phyloP scores from a whole-genome alignment of 1,139 yeast genomes.

The Candida sojae region DNA sequence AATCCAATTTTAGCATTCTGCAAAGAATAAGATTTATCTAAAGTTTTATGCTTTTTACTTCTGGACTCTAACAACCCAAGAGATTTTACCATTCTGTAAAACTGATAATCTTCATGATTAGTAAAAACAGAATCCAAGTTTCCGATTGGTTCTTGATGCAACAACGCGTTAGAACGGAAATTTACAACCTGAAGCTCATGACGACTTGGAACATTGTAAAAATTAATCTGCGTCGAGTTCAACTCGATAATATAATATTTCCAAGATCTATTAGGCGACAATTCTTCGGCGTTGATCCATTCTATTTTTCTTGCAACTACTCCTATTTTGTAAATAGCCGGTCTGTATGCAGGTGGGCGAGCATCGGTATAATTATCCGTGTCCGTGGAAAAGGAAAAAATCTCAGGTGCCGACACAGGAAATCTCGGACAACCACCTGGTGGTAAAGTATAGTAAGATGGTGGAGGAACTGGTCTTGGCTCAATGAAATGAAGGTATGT shows the following conservation, averaged over 20 bases:
- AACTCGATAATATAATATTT: conserved; percentile 61
- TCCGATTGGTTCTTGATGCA: conserved; percentile 17
- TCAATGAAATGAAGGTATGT: conserved; percentile 44
- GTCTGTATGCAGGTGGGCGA: conserved; percentile 52
- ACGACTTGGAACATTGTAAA: conserved; percentile 47
- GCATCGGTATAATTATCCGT: background rate
- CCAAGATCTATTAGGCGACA: conserved; percentile 66
- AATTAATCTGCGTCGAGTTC: conserved; percentile 73
- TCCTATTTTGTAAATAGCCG: conserved; percentile 59
- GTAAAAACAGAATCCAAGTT: conserved; percentile 27
- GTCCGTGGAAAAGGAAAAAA: conserved; percentile 10
- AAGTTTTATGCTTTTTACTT: conserved; percentile 16
- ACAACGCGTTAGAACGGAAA: conserved; percentile 17
- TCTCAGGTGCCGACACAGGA: conserved; percentile 37
- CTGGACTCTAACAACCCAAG: conserved; percentile 21
- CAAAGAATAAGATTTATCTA: conserved; percentile 61
- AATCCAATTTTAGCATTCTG: conserved; percentile 72
- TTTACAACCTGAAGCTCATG: conserved; percentile 31
- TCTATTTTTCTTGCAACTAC: conserved; percentile 58
- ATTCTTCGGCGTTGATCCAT: conserved; percentile 68
- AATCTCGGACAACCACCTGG: conserved; percentile 54
- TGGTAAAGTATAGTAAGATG: conserved; percentile 43
- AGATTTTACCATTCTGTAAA: conserved; percentile 33
- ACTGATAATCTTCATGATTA: conserved; percentile 38
- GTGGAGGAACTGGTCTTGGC: conserved; percentile 53